Evolutionary conservation across 2,329 filamentous ascomycete genomes (phyloP).

Genomic region (Helminthosporium solani): DNA sequence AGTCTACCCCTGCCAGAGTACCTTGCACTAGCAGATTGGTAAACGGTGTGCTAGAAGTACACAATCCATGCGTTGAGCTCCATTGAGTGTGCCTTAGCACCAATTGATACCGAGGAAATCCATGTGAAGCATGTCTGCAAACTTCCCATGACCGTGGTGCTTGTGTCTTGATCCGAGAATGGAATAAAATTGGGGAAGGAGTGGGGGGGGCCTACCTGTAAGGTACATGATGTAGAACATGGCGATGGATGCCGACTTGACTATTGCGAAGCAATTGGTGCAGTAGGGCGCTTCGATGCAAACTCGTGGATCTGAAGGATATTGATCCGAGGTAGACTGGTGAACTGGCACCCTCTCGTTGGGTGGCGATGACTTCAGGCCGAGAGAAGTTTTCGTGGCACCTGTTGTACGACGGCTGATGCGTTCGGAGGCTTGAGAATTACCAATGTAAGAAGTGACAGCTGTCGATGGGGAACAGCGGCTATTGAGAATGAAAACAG

Average conservation of each 20-base stretch:
- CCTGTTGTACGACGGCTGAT: conserved; percentile 39
- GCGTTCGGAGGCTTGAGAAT: conserved; percentile 33
- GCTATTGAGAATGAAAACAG: conserved; percentile 35
- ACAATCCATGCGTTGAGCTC: conserved; percentile 5
- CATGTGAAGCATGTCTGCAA: conserved; percentile 9
- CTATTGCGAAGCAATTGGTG: conserved; percentile 24
- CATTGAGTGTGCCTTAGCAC: conserved; percentile 7
- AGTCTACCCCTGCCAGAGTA: conserved; percentile 1
- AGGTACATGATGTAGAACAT: conserved; percentile 50
- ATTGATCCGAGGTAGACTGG: conserved; percentile 24
- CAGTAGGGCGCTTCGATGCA: conserved; percentile 26
- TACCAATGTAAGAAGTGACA: conserved; percentile 41
- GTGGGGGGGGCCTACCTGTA: conserved; percentile 46
- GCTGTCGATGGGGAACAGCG: conserved; percentile 32
- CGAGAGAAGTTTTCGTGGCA: conserved; percentile 36
- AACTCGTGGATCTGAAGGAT: conserved; percentile 25
- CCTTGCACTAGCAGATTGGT: conserved; percentile 10
- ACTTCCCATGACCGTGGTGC: conserved; percentile 12
- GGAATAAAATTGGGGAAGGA: conserved; percentile 13
- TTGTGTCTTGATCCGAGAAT: conserved; percentile 6
- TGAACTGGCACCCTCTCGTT: conserved; percentile 39
- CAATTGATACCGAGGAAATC: conserved; percentile 14
- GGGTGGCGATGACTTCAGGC: conserved; percentile 32
- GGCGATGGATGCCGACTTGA: conserved; percentile 25
- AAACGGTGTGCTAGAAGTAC: conserved; percentile 15